Evolutionary conservation across 805 yeast species (phyloP).

Genomic region (Nematodospora valgi): DNA sequence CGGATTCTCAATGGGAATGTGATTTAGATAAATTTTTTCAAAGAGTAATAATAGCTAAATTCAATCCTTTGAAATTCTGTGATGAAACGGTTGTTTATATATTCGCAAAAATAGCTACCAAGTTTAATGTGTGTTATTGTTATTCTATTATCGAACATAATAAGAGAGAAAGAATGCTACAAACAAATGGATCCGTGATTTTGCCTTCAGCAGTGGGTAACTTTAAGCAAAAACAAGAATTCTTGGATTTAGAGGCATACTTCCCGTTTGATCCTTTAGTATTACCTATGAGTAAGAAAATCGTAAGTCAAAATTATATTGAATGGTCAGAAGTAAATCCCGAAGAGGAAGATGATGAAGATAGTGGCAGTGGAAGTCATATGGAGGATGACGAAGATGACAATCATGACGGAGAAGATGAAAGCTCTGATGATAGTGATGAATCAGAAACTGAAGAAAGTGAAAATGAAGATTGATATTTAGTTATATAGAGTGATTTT

Average conservation of each 20-base stretch:
- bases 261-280: constrained; percentile 94
- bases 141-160: constrained; percentile 90
- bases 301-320: constrained; percentile 52
- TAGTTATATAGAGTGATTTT: neutral
- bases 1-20: constrained; percentile 64
- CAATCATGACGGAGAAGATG: constrained; percentile 18
- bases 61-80: constrained; percentile 91
- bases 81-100: constrained; percentile 90
- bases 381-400: constrained; percentile 25
- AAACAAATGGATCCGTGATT: constrained; percentile 27
- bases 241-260: constrained; percentile 86
- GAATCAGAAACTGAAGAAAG: constrained; percentile 5
- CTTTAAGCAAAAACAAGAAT: constrained; percentile 69
- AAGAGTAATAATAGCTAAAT: constrained; percentile 77
- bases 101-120: constrained; percentile 90
- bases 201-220: constrained; percentile 33
- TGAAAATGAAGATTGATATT: neutral
- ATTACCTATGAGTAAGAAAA: constrained; percentile 55
- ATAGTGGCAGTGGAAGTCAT: constrained; percentile 27
- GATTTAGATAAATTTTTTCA: constrained; percentile 83
- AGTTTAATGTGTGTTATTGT: constrained; percentile 87
- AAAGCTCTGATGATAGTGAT: constrained; percentile 19
- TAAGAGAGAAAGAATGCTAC: constrained; percentile 62
- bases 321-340: constrained; percentile 67
- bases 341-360: constrained; percentile 58